Percentiles rank a stretch among this genome's conserved stretches.
Conservation (phyloP, 768 basidiomycete genomes). For the Gyrodon lividus region DNA sequence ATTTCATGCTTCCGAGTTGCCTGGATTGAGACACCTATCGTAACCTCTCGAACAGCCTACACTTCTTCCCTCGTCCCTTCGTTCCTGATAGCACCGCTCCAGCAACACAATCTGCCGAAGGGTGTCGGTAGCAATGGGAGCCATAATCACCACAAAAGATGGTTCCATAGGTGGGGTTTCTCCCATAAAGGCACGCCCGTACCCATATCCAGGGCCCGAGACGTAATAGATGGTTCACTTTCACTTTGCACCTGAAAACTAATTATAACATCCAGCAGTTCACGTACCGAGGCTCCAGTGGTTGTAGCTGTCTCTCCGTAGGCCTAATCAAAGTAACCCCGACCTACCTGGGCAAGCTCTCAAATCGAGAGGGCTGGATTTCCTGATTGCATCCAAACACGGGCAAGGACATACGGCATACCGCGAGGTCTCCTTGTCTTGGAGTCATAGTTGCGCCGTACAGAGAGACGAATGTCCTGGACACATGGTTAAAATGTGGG, state of each 20-base stretch:
- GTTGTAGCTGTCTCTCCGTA: constrained; percentile 56
- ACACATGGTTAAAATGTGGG: neutral
- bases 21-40: constrained; percentile 51
- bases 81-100: constrained; percentile 49
- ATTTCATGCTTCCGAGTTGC: constrained; percentile 51
- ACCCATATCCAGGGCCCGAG: constrained; percentile 53
- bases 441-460: constrained; percentile 50
- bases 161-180: constrained; percentile 53
- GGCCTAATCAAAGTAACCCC: constrained; percentile 43
- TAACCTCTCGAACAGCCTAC: constrained; percentile 52
- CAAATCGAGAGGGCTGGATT: constrained; percentile 41
- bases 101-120: constrained; percentile 70
- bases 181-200: constrained; percentile 51
- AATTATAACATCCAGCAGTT: neutral
- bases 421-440: constrained; percentile 49
- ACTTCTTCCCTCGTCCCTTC: constrained; percentile 56
- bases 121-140: constrained; percentile 59
- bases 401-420: constrained; percentile 20
- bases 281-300: constrained; percentile 49
- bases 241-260: neutral
- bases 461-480: constrained; percentile 39
- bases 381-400: constrained; percentile 25
- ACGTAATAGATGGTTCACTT: too few relatives aligned
- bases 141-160: constrained; percentile 58
- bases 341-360: constrained; percentile 44